Percentiles rank a stretch among this genome's conserved stretches.
phyloP scores from a whole-genome alignment of 2,329 filamentous ascomycete genomes.

The Chaetomiaceae sp. region DNA sequence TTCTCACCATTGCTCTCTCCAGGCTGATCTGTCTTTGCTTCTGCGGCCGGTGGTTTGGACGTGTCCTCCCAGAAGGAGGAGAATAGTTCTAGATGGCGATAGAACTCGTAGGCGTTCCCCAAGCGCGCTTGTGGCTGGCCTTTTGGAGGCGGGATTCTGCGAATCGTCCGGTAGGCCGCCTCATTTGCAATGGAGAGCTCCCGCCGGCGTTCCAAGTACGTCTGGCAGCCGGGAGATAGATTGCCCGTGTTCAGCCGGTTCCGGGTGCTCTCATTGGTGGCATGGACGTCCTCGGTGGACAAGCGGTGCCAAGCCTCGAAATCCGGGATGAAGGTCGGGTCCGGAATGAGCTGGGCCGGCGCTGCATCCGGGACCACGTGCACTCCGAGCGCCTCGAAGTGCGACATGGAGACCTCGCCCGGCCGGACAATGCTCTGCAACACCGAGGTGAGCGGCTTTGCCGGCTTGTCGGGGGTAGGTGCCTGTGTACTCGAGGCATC shows the following conservation, averaged over 20 bases:
- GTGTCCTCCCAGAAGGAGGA: slow-evolving; percentile 61
- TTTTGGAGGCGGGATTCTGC: slow-evolving; percentile 51
- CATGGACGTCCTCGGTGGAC: slow-evolving; percentile 45
- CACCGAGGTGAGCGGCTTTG: slow-evolving; percentile 43
- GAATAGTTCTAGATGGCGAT: slow-evolving; percentile 56
- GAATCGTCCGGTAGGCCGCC: slow-evolving; percentile 57
- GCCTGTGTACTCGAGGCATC: slow-evolving; percentile 14
- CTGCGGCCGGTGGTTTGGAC: slow-evolving; percentile 32
- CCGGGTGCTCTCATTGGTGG: slow-evolving; percentile 46
- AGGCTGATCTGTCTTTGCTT: slow-evolving; percentile 1
- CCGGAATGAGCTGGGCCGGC: slow-evolving; percentile 50
- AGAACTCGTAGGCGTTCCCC: slow-evolving; percentile 64
- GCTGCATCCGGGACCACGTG: slow-evolving; percentile 49
- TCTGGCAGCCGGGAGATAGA: slow-evolving; percentile 52
- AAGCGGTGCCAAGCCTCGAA: slow-evolving; percentile 49
- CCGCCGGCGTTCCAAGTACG: slow-evolving; percentile 54
- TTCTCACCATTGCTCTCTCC: slow-evolving; percentile 6
- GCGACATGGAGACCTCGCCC: slow-evolving; percentile 42
- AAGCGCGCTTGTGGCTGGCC: slow-evolving; percentile 52
- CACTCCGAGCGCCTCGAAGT: slow-evolving; percentile 56
- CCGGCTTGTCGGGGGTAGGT: slow-evolving; percentile 14
- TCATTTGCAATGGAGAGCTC: slow-evolving; percentile 56
- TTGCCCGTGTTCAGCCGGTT: slow-evolving; percentile 49
- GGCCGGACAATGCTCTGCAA: slow-evolving; percentile 53
- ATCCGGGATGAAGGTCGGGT: slow-evolving; percentile 49